phyloP scores from a whole-genome alignment of 495 filamentous ascomycete genomes.

The Neurospora sp. region DNA sequence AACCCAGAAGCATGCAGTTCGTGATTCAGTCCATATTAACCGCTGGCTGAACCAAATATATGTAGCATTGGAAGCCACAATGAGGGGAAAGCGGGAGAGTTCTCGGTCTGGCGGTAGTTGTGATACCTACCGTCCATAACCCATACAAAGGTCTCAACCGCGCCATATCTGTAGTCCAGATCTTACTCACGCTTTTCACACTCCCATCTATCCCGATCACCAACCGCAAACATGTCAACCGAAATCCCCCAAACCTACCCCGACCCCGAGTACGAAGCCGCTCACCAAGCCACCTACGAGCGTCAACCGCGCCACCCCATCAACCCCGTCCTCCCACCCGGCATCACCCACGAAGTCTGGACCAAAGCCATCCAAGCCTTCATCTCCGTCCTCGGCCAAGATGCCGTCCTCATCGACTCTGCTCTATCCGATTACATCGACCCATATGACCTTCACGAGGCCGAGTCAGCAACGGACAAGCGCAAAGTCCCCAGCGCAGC shows the following conservation, averaged over 20 bases:
- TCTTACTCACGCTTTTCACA: neutral
- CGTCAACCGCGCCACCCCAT: constrained; percentile 11
- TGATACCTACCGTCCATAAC: neutral
- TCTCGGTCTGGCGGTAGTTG: neutral
- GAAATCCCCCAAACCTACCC: constrained; percentile 11
- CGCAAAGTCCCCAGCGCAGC: constrained; percentile 34
- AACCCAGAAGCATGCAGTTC: neutral
- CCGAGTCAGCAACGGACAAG: constrained; percentile 5
- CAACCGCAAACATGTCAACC: constrained; percentile 8
- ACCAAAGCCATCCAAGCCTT: constrained; percentile 20
- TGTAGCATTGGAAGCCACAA: neutral
- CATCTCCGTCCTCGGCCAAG: constrained; percentile 17
- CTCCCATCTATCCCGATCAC: neutral
- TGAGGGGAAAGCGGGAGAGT: neutral
- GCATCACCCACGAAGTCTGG: constrained; percentile 24
- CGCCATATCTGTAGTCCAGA: neutral
- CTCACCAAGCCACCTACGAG: constrained; percentile 16
- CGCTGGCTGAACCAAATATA: neutral
- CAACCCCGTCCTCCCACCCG: constrained; percentile 29
- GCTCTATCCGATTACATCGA: constrained; percentile 35
- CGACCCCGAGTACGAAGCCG: constrained; percentile 17
- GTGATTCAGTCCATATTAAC: neutral
- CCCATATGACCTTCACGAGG: constrained; percentile 32
- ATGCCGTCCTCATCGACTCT: constrained; percentile 26
- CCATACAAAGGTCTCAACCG: neutral